A percentile compares a stretch with the other conserved stretches of the same genome.
Conservation (phyloP, 2,329 filamentous ascomycete species). For the Trichophyton benhamiae region DNA sequence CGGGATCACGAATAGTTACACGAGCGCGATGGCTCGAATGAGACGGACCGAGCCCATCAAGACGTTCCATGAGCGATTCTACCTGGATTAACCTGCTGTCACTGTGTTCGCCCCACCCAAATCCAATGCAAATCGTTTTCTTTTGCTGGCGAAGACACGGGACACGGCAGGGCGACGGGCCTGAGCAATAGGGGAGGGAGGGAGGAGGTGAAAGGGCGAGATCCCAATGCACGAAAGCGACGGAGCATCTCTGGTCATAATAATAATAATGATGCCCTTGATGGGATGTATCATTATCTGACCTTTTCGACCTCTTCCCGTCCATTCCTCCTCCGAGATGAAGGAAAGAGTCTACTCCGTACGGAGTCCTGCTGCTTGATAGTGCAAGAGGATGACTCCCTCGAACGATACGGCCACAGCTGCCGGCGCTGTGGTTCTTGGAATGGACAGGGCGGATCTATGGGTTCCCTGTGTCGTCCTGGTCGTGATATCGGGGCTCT, state of each 20-base stretch:
- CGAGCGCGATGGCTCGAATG: background rate
- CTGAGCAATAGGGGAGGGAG: background rate
- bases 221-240: background rate
- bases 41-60: too few species aligned
- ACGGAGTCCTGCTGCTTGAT: background rate
- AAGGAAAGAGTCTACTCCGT: background rate
- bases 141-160: background rate
- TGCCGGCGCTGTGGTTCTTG: background rate
- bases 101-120: too few species aligned
- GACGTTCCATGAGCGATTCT: too few species aligned
- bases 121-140: too few species aligned
- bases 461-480: background rate
- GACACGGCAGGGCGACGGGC: background rate
- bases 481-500: constrained; percentile 7
- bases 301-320: background rate
- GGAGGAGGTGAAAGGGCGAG: background rate
- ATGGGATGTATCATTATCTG: background rate
- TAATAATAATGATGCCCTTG: background rate
- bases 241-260: background rate
- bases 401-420: background rate
- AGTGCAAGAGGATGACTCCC: background rate
- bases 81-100: too few species aligned
- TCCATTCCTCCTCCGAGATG: background rate
- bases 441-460: background rate
- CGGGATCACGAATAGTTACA: background rate